Percentiles rank a stretch among this genome's conserved stretches.
Conservation (phyloP, 2,329 filamentous ascomycete species). For the Magnaporthales sp. region DNA sequence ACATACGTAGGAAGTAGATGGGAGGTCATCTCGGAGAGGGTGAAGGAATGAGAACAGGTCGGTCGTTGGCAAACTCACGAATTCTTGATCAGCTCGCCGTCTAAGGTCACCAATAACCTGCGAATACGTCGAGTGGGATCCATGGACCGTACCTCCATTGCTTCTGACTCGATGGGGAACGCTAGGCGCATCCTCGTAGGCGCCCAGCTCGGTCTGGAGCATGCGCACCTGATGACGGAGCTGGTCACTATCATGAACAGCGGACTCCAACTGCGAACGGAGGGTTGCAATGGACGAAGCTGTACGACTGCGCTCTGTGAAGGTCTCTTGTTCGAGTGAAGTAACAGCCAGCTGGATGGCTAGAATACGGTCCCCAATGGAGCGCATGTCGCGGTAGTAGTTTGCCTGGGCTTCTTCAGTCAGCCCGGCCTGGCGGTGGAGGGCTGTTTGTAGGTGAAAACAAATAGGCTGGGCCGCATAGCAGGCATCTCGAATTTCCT, state of each 20-base stretch:
- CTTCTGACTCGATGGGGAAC: neutral
- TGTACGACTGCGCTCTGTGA: constrained; percentile 7
- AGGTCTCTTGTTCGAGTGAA: constrained; percentile 9
- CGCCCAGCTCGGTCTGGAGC: neutral
- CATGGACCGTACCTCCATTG: neutral
- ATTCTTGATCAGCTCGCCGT: neutral
- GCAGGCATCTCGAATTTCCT: constrained; percentile 13
- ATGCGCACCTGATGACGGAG: constrained; percentile 8
- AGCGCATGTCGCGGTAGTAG: constrained; percentile 10
- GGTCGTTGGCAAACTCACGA: too few relatives aligned
- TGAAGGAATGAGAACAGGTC: too few relatives aligned
- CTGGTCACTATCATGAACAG: constrained; percentile 9
- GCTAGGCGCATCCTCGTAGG: neutral
- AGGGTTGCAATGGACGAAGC: constrained; percentile 9
- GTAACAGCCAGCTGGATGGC: constrained; percentile 11
- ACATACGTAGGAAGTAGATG: neutral
- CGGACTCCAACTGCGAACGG: constrained; percentile 9
- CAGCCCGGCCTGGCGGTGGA: constrained; percentile 12
- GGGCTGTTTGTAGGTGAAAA: constrained; percentile 14
- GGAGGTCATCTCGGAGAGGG: too few relatives aligned
- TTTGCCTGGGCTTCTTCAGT: constrained; percentile 7
- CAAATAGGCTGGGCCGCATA: constrained; percentile 12
- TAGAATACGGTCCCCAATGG: constrained; percentile 13
- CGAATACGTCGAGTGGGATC: neutral
- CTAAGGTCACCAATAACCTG: constrained; percentile 4